phyloP scores from a whole-genome alignment of 1,284 basidiomycete genomes.

The Abortiporus biennis region DNA sequence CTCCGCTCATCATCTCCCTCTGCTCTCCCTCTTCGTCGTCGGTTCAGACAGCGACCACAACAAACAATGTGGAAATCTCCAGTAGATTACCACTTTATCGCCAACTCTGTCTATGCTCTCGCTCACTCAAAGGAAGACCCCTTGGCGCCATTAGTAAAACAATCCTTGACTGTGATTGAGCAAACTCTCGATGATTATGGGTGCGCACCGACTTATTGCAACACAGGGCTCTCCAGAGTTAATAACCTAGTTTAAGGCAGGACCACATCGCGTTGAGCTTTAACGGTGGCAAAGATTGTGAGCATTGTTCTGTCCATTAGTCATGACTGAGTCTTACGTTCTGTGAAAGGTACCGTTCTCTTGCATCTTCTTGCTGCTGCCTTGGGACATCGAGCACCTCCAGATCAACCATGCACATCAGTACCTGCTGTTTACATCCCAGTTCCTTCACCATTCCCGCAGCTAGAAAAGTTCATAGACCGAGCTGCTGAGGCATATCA shows the following conservation, averaged over 20 bases:
- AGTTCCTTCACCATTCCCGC: conserved; percentile 81
- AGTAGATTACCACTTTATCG: conserved; percentile 29
- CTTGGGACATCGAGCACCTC: conserved; percentile 39
- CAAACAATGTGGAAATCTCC: no score
- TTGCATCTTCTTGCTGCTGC: conserved; percentile 84
- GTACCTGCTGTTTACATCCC: conserved; percentile 88
- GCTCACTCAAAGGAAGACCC: conserved; percentile 41
- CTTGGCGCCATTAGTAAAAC: conserved; percentile 59
- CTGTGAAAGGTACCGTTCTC: conserved; percentile 80
- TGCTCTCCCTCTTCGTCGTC: no score
- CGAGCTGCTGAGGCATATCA: conserved; percentile 63
- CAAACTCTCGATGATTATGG: conserved; percentile 68
- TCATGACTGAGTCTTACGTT: background rate
- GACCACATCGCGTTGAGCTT: conserved; percentile 82
- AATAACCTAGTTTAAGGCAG: conserved; percentile 34
- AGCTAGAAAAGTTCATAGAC: conserved; percentile 82
- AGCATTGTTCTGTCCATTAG: conserved; percentile 24
- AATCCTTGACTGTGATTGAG: conserved; percentile 78
- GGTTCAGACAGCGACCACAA: no score
- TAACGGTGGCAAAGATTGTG: conserved; percentile 98
- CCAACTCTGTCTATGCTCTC: conserved; percentile 53
- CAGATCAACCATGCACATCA: conserved; percentile 32
- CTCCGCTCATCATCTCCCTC: no score
- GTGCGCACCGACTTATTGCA: conserved; percentile 40
- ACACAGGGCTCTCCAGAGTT: conserved; percentile 5